Conservation (phyloP, 2,329 filamentous ascomycete species). For the Paracorniculantispora psalliotae region DNA sequence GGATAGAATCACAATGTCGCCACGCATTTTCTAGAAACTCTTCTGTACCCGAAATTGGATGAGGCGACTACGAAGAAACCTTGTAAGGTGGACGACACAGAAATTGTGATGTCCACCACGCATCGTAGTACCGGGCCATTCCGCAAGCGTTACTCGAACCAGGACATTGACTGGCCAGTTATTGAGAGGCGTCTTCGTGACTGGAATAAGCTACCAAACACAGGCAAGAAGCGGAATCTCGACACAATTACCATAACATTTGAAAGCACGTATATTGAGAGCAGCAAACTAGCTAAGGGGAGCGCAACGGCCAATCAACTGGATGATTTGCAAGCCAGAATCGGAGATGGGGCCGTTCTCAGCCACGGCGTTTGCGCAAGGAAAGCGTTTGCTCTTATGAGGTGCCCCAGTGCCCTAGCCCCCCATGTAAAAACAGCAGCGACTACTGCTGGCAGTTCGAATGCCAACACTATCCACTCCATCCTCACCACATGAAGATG, state of each 20-base stretch:
- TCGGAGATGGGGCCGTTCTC: slow-evolving; percentile 10
- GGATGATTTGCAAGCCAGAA: slow-evolving; percentile 13
- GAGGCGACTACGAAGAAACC: slow-evolving; percentile 7
- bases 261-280: slow-evolving; percentile 8
- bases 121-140: slow-evolving; percentile 1
- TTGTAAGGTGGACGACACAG: slow-evolving; percentile 9
- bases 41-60: slow-evolving; percentile 7
- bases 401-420: slow-evolving; percentile 10
- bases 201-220: slow-evolving; percentile 12
- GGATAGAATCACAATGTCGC: slow-evolving; percentile 3
- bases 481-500: slow-evolving; percentile 25
- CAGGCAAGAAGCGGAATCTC: slow-evolving; percentile 10
- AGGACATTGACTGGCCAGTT: slow-evolving; percentile 13
- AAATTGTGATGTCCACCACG: slow-evolving; percentile 6
- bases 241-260: slow-evolving; percentile 14
- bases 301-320: slow-evolving; percentile 13
- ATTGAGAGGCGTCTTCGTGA: slow-evolving; percentile 6
- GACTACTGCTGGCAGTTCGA: slow-evolving; percentile 14
- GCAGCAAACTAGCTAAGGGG: slow-evolving; percentile 1
- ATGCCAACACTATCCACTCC: slow-evolving; percentile 30
- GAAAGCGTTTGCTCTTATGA: slow-evolving; percentile 13
- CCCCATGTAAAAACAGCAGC: slow-evolving; percentile 13
- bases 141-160: not conserved
- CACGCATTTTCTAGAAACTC: slow-evolving; percentile 5
- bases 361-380: slow-evolving; percentile 11